Evolutionary conservation across 495 filamentous ascomycete genomes (phyloP).

Genomic region (Clohesyomyces aquaticus): DNA sequence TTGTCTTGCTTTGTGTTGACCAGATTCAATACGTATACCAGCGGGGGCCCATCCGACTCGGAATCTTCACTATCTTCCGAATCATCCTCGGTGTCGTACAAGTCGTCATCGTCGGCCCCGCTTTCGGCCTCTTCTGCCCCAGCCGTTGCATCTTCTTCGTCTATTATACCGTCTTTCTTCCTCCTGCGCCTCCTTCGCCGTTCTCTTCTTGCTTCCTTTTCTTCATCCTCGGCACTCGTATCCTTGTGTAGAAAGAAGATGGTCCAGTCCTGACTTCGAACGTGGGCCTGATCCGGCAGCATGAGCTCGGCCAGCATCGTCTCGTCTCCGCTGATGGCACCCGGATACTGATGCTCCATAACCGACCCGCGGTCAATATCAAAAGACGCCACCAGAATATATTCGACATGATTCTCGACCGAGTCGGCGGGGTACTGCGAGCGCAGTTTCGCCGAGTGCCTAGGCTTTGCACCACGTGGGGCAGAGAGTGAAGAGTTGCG

Average conservation of each 20-base stretch:
- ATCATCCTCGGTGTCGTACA: conserved; percentile 60
- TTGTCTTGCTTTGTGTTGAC: conserved; percentile 98
- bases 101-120: conserved; percentile 51
- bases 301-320: conserved; percentile 98
- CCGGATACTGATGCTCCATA: conserved; percentile 98
- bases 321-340: conserved; percentile 94
- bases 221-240: conserved; percentile 73
- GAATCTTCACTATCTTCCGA: conserved; percentile 62
- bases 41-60: conserved; percentile 76
- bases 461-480: neutral
- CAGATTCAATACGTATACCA: conserved; percentile 96
- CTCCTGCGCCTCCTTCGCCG: conserved; percentile 51
- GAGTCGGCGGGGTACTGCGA: conserved; percentile 85
- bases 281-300: conserved; percentile 96
- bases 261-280: conserved; percentile 96
- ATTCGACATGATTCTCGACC: conserved; percentile 92
- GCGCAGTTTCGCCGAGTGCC: conserved; percentile 57
- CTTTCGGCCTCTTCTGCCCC: conserved; percentile 52
- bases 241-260: conserved; percentile 99
- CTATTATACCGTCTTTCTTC: conserved; percentile 39
- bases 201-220: conserved; percentile 58
- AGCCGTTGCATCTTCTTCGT: conserved; percentile 22
- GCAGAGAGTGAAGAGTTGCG: conserved; percentile 26
- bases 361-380: conserved; percentile 94
- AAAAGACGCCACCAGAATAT: conserved; percentile 97